Conservation (phyloP, 352 stramenopile species). For the Phytophthora meadii region DNA sequence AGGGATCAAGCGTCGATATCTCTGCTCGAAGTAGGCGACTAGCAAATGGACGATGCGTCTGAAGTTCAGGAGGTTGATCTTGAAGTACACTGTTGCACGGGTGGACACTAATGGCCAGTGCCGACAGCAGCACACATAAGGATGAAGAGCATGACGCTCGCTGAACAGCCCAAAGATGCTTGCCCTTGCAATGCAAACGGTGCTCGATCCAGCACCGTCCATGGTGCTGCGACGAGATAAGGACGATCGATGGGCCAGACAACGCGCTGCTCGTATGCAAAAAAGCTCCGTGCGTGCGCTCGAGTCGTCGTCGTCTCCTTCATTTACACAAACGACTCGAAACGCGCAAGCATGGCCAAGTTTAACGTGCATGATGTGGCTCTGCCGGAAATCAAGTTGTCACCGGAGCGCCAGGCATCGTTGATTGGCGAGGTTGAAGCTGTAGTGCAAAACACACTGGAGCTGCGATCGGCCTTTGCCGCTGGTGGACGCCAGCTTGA, state of each 20-base stretch:
- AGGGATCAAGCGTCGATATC: neutral
- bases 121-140: neutral
- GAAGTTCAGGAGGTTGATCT: slow-evolving; percentile 5
- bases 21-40: slow-evolving; percentile 2
- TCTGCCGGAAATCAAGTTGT: slow-evolving; percentile 36
- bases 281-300: slow-evolving; percentile 16
- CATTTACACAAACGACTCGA: slow-evolving; percentile 41
- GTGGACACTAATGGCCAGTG: slow-evolving; percentile 9
- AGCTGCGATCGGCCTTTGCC: slow-evolving; percentile 41
- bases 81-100: slow-evolving; percentile 6
- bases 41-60: slow-evolving; percentile 9
- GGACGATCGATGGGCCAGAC: slow-evolving; percentile 27
- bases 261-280: slow-evolving; percentile 5
- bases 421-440: slow-evolving; percentile 39
- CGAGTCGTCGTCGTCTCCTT: slow-evolving; percentile 17
- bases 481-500: slow-evolving; percentile 41
- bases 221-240: slow-evolving; percentile 30
- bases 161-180: slow-evolving; percentile 10
- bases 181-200: slow-evolving; percentile 16
- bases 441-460: slow-evolving; percentile 44
- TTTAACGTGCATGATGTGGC: slow-evolving; percentile 49
- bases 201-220: slow-evolving; percentile 17
- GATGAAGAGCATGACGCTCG: slow-evolving; percentile 3
- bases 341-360: slow-evolving; percentile 42
- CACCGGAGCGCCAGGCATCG: slow-evolving; percentile 23